Evolutionary conservation across 805 yeast species (phyloP), one percentile per base, ranked within the genome.

Genomic region (Saccharomyces jurei): DNA sequence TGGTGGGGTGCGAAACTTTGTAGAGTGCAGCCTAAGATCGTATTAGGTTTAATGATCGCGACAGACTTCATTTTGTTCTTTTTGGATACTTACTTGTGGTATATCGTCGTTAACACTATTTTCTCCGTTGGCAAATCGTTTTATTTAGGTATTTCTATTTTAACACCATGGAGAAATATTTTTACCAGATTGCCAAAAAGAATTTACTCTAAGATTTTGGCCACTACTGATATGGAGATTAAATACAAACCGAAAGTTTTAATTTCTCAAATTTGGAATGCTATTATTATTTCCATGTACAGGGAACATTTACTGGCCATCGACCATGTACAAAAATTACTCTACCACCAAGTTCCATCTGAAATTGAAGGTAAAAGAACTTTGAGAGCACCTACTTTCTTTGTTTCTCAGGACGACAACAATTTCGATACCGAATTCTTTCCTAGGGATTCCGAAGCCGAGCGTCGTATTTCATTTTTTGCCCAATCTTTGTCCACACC

Each of bases 161-260:
- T 91, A 79, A 92, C 99, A 46, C 99, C 99, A 57, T 94, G 99
- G 99, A 88, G 98, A 82, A 94, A 94, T 73, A 90, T 94, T 65
- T 94, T 92, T 79, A 86, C 97, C 54, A 86, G 99, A 74, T 78
- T 94, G 71, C 99, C 99, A 71, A 94, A 94, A 84, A 89, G 99
- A 83, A 89, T 94, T 65, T 94, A 92, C 79, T 87, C 96, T 55
- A 94, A 94, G 82, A 84, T 94, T 61, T 82, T 94, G 74, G 97
- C 98, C 46, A 94, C 99, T 44, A 87, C 96, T 61, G 98, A 94
- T 71, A 92, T 94, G 98, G 98, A 92, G 77, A 88, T 92, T 70
- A 92, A 92, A 78, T 94, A 94, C 78, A 92, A 94, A 76, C 98
- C 98, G 63, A 94, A 94, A 82, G 97, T 92, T 61, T 80, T 94